These are phyloP conservation scores for Chlorella sp. DNA, from an alignment of 139 green algal genomes.

Conservation along the genomic window DNA sequence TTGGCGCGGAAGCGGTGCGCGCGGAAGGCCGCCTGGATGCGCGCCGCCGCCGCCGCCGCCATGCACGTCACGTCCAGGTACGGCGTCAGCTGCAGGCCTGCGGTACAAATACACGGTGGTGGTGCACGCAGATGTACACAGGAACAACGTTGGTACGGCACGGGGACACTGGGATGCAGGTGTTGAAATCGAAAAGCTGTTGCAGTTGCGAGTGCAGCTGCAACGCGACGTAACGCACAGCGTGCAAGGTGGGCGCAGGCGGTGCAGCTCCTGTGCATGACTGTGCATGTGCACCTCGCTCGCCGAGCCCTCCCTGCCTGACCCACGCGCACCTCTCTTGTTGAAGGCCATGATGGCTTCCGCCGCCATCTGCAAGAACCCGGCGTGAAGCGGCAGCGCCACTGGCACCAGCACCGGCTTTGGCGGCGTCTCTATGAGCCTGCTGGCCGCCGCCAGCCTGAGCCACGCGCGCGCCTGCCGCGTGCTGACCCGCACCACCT, in stretches of 20 bases:
- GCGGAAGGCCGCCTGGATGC: slow-evolving; percentile 12
- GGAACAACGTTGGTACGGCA: no score
- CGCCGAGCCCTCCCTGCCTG: no score
- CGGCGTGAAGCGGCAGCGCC: slow-evolving; percentile 3
- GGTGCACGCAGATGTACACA: no score
- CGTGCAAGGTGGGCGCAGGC: no score
- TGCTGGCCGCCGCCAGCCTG: neutral
- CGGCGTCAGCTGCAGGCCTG: slow-evolving; percentile 16
- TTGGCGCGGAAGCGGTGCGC: neutral
- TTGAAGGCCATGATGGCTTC: slow-evolving; percentile 19
- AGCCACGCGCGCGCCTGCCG: slow-evolving; percentile 5
- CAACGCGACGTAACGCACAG: no score
- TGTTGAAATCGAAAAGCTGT: no score
- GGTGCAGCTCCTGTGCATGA: no score
- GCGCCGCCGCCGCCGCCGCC: neutral
- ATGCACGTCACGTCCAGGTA: slow-evolving; percentile 7
- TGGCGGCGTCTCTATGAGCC: no score
- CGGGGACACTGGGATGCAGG: no score
- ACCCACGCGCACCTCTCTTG: neutral
- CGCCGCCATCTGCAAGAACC: slow-evolving; percentile 13
- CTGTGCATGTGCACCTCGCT: no score
- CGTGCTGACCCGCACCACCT: neutral
- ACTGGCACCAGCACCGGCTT: slow-evolving; percentile 7
- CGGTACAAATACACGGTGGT: no score
- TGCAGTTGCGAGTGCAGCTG: no score